Base-by-base conservation (phyloP, 1,284 basidiomycete species). In the Pseudozyma tsukubaensis region DNA sequence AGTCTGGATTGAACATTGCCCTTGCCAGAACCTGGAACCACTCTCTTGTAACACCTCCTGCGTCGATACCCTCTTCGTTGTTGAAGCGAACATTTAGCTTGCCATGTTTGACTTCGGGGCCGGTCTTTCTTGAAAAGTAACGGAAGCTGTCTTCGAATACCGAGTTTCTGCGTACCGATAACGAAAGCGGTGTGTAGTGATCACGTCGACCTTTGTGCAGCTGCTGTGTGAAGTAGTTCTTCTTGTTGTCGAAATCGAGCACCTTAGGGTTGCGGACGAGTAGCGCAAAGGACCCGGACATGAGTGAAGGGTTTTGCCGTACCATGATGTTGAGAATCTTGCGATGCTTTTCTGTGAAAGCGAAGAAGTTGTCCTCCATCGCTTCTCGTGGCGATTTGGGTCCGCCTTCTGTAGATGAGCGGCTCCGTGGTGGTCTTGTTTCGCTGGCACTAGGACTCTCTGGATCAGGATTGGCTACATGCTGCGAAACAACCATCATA, bases 1-100 rank as follows among this genome's bases (percentile, higher is more conserved):
- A 97, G 86, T 97, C 94, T n/a, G 97, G 95, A 84, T 99, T 94
- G 86, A 99, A 98, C 92, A 99, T 99, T 85, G 97, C 95, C 58
- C 94, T 89, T 1, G 96, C 95, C 19, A 99, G 89, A 58, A 97
- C 96, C 79, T 94, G 93, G 90, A 96, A 97, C 96, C 96, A 98
- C 86, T 98, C 96, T 72, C 96, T 89, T 3, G 97, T 97, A 44
- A 99, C 94, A 80, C 97, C 97, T 29, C 97, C 97, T 0, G 97
- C 97, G 84, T 99, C 97, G 50, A 99, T 93, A 73, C 97, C 97
- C 81, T 99, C 97, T 83, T 99, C 97, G 71, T 94, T 92, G 83
- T 94, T 94, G 87, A 99, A 99, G 65, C 94, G 91, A 73, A 99
- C 92, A 82, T 92, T 97, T 67, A 99, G 90, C 85, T 99, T 99